Base-by-base conservation (phyloP, 257 asterid species). In the Jacaranda copaia region DNA sequence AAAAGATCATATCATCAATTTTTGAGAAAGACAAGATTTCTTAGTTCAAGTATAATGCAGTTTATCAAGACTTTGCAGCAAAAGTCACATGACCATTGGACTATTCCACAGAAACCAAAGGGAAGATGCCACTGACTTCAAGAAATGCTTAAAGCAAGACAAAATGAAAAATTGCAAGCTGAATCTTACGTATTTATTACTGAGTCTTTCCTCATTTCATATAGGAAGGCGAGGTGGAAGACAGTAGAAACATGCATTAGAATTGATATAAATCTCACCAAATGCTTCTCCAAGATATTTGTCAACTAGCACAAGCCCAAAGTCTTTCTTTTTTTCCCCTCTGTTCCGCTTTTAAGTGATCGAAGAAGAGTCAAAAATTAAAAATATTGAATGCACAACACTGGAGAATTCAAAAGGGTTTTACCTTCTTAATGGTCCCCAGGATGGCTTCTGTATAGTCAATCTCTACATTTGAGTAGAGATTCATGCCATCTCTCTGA, bases 391-490 rank as follows among this genome's bases (percentile, higher is more conserved):
- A 55, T 14, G 59, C 66, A 53, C 16, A 38, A 74, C 9, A 36
- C 38, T 68, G 51, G 13, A 60, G 58, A 52, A 63, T 18, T 52
- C 67, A 71, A 42, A 78, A 59, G 70, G 56, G 40, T 66, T 80
- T 76, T 77, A 96, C 98, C 98, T 91, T 87, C 80, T 85, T 83
- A 79, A 83, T 81, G 18, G 91, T 83, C 86, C 99, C 99, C 66
- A 96, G 83, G 82, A 96, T 90, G 83, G 97, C 99, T 84, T 90
- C 96, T 32, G 99, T 90, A 73, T 81, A 96, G 83, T 93, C 97
- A 77, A 93, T 79, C 3, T 81, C 87, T 32, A 96, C 83, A 81
- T 88, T 85, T 77, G 99, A 96, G 90, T 85, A 91, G 67, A 96
- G 83, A 81, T 93, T 80, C 76, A 93, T 81, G 58, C 98, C 98